Evolutionary conservation across 306 rosid genomes (phyloP).

Genomic region (Prunus armeniaca): DNA sequence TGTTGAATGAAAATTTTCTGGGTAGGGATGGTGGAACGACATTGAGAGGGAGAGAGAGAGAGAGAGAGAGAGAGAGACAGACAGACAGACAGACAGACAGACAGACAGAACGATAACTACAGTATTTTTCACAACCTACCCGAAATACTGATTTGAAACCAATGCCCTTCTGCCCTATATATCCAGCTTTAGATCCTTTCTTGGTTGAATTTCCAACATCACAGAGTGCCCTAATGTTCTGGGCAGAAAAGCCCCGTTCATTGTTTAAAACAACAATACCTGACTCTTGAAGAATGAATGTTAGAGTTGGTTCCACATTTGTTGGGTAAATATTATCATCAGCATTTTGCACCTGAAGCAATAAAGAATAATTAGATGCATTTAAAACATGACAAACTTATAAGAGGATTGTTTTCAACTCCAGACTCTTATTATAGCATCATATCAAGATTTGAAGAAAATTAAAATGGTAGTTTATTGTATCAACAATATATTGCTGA

Average conservation of each 20-base stretch:
- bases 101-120: neutral
- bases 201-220: constrained; percentile 97
- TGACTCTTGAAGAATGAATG: constrained; percentile 80
- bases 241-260: constrained; percentile 77
- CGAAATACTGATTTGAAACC: constrained; percentile 98
- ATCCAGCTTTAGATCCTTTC: constrained; percentile 87
- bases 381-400: constrained; percentile 12
- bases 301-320: constrained; percentile 78
- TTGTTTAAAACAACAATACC: constrained; percentile 79
- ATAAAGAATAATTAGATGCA: constrained; percentile 15
- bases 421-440: neutral
- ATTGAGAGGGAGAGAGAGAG: no score
- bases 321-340: constrained; percentile 83
- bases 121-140: constrained; percentile 42
- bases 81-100: neutral
- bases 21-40: no score
- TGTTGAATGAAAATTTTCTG: no score
- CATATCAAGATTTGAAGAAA: neutral
- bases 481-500: neutral
- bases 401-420: neutral
- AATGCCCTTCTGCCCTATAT: constrained; percentile 95
- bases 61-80: no score
- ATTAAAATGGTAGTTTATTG: neutral
- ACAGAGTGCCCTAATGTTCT: constrained; percentile 90
- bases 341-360: constrained; percentile 91